phyloP scores from a whole-genome alignment of 2,329 filamentous ascomycete species.

The Fusarium siculi region DNA sequence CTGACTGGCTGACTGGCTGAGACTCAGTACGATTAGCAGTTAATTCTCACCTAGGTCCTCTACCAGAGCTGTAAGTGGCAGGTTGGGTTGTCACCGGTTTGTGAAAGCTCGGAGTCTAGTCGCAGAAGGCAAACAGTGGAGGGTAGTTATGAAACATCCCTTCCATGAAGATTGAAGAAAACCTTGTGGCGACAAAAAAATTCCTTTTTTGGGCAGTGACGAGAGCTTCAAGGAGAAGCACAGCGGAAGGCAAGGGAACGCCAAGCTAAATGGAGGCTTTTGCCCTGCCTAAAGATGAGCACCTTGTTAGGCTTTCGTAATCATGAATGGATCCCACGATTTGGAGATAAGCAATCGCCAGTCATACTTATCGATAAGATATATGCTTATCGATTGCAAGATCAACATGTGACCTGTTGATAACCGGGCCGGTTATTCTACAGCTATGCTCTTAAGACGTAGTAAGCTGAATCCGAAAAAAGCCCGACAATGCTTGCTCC shows the following conservation, averaged over 20 bases:
- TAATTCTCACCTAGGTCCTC: not conserved
- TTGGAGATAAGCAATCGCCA: not conserved
- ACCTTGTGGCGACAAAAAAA: rapidly evolving
- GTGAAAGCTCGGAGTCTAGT: not conserved
- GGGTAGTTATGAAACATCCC: not conserved
- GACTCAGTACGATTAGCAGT: not conserved
- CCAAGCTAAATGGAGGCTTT: too few relatives aligned
- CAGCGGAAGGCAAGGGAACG: not conserved
- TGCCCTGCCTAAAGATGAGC: too few relatives aligned
- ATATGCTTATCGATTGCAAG: not conserved
- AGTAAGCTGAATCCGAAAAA: not conserved
- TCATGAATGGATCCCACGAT: too few relatives aligned
- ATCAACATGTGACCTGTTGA: not conserved
- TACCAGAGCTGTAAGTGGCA: not conserved
- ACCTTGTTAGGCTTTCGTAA: too few relatives aligned
- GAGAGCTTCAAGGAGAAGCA: not conserved
- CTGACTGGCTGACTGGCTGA: not conserved
- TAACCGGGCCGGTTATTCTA: not conserved
- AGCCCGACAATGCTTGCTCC: not conserved
- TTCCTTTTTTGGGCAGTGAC: rapidly evolving
- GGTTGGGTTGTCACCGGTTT: not conserved
- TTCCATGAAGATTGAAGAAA: not conserved
- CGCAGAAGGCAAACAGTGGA: too few relatives aligned
- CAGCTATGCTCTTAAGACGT: not conserved
- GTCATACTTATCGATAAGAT: not conserved